These are phyloP conservation scores for Colletotrichum sidae DNA, from an alignment of 2,329 filamentous ascomycete species.

Conservation along the genomic window DNA sequence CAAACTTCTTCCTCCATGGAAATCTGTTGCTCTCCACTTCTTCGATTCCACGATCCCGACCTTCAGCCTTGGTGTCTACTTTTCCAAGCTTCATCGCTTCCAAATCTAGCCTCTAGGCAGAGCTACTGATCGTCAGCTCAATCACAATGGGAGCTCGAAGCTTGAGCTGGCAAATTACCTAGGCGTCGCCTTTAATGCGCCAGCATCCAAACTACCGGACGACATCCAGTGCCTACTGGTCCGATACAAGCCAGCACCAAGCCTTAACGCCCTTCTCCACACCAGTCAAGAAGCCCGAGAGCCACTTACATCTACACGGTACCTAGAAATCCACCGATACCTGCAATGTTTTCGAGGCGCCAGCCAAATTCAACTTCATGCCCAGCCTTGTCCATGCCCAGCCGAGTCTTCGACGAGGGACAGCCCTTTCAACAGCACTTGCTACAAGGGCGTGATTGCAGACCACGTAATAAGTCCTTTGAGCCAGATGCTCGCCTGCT, in stretches of 20 bases:
- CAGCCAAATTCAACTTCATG: constrained; percentile 27
- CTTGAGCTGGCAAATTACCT: constrained; percentile 3
- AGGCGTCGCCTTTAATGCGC: not conserved
- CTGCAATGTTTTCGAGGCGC: not conserved
- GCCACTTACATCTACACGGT: not conserved
- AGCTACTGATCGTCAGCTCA: not conserved
- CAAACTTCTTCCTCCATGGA: too few species aligned
- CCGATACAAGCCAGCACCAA: constrained; percentile 25
- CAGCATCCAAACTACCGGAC: not conserved
- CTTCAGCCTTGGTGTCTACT: too few species aligned
- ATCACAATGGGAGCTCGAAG: not conserved
- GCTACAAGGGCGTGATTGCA: not conserved
- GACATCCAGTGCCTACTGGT: not conserved
- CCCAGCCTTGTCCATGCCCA: constrained; percentile 17
- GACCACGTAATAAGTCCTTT: constrained; percentile 1
- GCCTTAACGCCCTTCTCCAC: constrained; percentile 23
- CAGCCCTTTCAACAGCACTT: constrained; percentile 21
- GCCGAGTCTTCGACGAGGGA: constrained; percentile 5
- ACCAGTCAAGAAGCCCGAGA: constrained; percentile 24
- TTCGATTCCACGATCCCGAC: constrained; percentile 20
- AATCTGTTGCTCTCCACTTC: not conserved
- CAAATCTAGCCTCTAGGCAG: constrained; percentile 2
- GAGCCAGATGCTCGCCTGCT: constrained; percentile 5
- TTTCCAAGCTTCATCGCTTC: constrained; percentile 8
- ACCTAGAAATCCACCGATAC: too few species aligned